Evolutionary conservation across 2,329 filamentous ascomycete species (phyloP).

Genomic region (Diaporthe citrichinensis): DNA sequence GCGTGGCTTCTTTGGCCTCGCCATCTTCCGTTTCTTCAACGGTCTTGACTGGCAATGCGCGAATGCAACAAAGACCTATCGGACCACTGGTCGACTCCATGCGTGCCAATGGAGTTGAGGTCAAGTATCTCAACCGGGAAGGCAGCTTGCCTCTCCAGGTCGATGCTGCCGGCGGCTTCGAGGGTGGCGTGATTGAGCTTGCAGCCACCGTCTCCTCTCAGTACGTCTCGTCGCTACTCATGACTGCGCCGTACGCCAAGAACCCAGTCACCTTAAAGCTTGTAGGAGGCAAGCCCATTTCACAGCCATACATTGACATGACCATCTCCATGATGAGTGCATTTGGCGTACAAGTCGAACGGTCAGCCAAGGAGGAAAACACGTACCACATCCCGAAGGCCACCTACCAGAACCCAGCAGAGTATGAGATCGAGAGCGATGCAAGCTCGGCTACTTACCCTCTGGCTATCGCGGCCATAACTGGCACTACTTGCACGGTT

Average conservation of each 20-base stretch:
- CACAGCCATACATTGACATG: conserved; percentile 98
- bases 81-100: conserved; percentile 93
- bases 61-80: conserved; percentile 97
- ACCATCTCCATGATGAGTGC: conserved; percentile 97
- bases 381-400: conserved; percentile 95
- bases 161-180: conserved; percentile 84
- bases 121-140: conserved; percentile 88
- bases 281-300: conserved; percentile 97
- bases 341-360: conserved; percentile 87
- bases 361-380: conserved; percentile 83
- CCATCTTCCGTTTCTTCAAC: conserved; percentile 77
- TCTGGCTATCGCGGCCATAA: conserved; percentile 92
- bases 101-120: conserved; percentile 85
- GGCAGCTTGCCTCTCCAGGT: conserved; percentile 89
- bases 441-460: conserved; percentile 98
- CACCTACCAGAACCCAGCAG: conserved; percentile 83
- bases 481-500: conserved; percentile 93
- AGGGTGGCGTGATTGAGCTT: conserved; percentile 89
- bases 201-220: conserved; percentile 98
- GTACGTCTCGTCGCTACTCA: conserved; percentile 95
- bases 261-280: conserved; percentile 90
- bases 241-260: conserved; percentile 98
- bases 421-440: conserved; percentile 96
- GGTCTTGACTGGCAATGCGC: conserved; percentile 90
- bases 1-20: conserved; percentile 86